Evolutionary conservation across 2,329 filamentous ascomycete genomes (phyloP), one percentile per base, ranked within the genome.

Genomic region (Venturia effusa): DNA sequence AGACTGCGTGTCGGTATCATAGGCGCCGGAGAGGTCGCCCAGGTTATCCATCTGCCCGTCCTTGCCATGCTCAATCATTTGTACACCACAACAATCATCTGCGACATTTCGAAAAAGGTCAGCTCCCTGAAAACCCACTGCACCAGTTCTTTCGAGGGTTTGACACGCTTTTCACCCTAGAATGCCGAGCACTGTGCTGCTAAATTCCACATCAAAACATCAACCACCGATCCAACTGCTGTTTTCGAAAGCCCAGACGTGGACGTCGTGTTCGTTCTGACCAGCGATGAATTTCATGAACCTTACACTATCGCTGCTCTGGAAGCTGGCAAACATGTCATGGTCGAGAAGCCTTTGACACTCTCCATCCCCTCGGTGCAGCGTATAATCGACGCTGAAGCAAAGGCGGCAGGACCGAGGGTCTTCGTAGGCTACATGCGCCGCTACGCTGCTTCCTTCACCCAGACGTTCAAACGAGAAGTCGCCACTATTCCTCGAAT

Each of bases 381-480:
- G 32, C 69, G 73, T 0, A 79, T 88, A 27, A 72, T 80, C 37
- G 78, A 74, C 0, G 83, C 83, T 0, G 80, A 85, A 69, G 70
- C 72, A 22, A 68, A 77, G 0, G 70, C 73, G 1, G 68, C 70
- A 13, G 78, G 76, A 0, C 74, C 73, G 4, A 75, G 71, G 37
- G 77, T 85, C 1, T 83, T 87, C 68, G 82, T 88, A 0, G 84
- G 83, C 1, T 84, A 83, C 64, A 85, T 84, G 77, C 75, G 85
- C 24, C 77, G 84, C n/a, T 85, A 86, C 68, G 84, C 85, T 0
- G 73, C 80, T 0, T 77, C 79, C 0, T 86, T 86, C 66, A 71
- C 76, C 0, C 76, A 82, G 30, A 79, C 81, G 0, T 77, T 86
- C 48, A 74, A 79, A 8, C 3, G 37, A 39, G 84, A 87, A 66